A percentile compares a stretch with the other conserved stretches of the same genome.
phyloP scores from a whole-genome alignment of 2,329 filamentous ascomycete genomes.

The Leptodontidium sp. region DNA sequence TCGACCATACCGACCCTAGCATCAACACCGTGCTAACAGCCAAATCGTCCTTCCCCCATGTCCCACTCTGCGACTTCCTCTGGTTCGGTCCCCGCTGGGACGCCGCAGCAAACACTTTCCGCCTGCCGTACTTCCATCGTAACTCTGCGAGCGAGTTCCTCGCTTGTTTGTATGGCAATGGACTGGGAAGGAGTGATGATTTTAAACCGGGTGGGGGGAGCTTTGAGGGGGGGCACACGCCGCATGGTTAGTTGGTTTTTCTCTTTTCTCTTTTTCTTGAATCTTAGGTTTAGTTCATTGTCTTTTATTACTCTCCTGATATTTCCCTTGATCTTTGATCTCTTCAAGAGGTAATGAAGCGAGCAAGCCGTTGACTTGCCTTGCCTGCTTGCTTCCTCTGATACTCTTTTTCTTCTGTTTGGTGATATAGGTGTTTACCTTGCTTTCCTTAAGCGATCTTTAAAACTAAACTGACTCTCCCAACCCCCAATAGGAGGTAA shows the following conservation, averaged over 20 bases:
- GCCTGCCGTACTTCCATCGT: constrained; percentile 65
- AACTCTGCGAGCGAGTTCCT: constrained; percentile 59
- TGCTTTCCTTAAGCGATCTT: no score
- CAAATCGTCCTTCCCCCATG: constrained; percentile 59
- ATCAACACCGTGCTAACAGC: constrained; percentile 72
- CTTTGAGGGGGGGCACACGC: constrained; percentile 48
- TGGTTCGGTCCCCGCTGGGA: constrained; percentile 73
- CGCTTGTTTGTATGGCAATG: constrained; percentile 52
- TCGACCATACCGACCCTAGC: constrained; percentile 72
- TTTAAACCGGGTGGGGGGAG: constrained; percentile 57
- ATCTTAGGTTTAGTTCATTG: no score
- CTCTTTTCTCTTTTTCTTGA: not conserved
- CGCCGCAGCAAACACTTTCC: constrained; percentile 64
- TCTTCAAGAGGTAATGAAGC: no score
- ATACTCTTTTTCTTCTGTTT: no score
- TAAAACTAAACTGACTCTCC: no score
- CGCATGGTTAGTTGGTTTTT: constrained; percentile 52
- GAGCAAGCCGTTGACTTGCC: no score
- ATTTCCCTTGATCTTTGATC: no score
- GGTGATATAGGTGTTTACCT: no score
- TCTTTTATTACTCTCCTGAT: no score
- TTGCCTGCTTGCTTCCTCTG: no score
- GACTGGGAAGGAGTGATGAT: constrained; percentile 53
- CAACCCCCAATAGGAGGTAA: not conserved
- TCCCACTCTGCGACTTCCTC: constrained; percentile 69